Conservation (phyloP, 129 eudicot species). For the Escallonia herrerae region DNA sequence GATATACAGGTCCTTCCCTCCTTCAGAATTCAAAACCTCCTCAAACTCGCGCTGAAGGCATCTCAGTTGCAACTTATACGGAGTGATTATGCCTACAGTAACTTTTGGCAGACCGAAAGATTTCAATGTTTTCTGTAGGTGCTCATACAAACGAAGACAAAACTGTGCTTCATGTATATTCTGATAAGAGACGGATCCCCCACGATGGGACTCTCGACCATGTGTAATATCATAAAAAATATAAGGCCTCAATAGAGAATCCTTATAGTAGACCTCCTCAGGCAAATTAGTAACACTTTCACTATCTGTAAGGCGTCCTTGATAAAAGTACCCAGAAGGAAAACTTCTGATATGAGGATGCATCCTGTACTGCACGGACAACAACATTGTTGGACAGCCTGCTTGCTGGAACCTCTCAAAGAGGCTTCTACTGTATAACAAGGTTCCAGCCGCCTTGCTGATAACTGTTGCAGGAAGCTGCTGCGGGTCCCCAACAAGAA, state of each 20-base stretch:
- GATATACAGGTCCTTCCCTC: conserved; percentile 78
- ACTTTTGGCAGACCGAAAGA: conserved; percentile 54
- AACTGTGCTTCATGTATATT: conserved; percentile 88
- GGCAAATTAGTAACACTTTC: conserved; percentile 67
- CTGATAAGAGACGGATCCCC: conserved; percentile 89
- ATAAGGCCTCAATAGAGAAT: conserved; percentile 73
- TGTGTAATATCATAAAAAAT: conserved; percentile 71
- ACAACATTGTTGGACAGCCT: conserved; percentile 91
- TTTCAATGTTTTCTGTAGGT: conserved; percentile 54
- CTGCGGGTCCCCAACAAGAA: conserved; percentile 99
- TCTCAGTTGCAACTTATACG: conserved; percentile 85
- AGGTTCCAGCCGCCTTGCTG: conserved; percentile 96
- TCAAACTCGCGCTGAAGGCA: conserved; percentile 90
- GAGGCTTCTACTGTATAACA: conserved; percentile 81
- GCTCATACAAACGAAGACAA: conserved; percentile 76
- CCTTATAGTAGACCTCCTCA: conserved; percentile 77
- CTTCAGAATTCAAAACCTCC: conserved; percentile 65
- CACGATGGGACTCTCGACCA: conserved; percentile 94
- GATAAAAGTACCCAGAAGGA: conserved; percentile 85
- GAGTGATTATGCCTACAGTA: conserved; percentile 89
- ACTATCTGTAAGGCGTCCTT: conserved; percentile 91
- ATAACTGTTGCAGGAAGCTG: conserved; percentile 99
- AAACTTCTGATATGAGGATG: conserved; percentile 94
- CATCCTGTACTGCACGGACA: conserved; percentile 94
- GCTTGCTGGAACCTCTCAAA: conserved; percentile 98